A percentile compares a stretch with the other conserved stretches of the same genome.
These are phyloP conservation scores for Poronia punctata DNA, from an alignment of 495 filamentous ascomycete genomes.

Conservation along the genomic window DNA sequence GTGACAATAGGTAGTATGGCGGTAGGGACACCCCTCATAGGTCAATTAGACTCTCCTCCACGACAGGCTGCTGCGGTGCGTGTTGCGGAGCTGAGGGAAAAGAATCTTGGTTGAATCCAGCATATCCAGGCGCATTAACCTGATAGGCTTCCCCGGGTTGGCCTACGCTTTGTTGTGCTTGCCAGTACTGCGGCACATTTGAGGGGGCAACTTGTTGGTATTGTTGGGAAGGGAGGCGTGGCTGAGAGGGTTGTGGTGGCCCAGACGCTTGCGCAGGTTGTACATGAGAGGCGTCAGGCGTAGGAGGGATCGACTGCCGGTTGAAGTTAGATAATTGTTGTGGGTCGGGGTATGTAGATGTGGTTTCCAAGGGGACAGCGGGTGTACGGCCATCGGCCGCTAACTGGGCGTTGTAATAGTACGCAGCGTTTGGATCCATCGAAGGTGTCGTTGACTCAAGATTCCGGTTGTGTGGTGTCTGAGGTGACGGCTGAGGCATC, in stretches of 20 bases:
- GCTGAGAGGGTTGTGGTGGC: slow-evolving; percentile 15
- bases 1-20: too few species aligned
- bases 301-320: slow-evolving; percentile 34
- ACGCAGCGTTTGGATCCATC: slow-evolving; percentile 39
- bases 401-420: slow-evolving; percentile 39
- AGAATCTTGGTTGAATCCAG: slow-evolving; percentile 55
- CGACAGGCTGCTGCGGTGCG: slow-evolving; percentile 53
- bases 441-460: slow-evolving; percentile 28
- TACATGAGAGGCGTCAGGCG: slow-evolving; percentile 29
- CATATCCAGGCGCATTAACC: slow-evolving; percentile 34
- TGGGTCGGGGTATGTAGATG: slow-evolving; percentile 40
- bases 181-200: slow-evolving; percentile 35
- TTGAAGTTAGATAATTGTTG: slow-evolving; percentile 37
- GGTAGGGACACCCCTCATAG: slow-evolving; percentile 34
- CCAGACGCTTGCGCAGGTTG: slow-evolving; percentile 32
- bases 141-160: slow-evolving; percentile 40
- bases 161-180: slow-evolving; percentile 20
- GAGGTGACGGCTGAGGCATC: slow-evolving; percentile 24
- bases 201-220: slow-evolving; percentile 28
- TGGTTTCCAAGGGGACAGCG: slow-evolving; percentile 27
- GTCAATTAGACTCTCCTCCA: slow-evolving; percentile 93
- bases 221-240: slow-evolving; percentile 18
- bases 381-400: slow-evolving; percentile 28
- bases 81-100: slow-evolving; percentile 59
- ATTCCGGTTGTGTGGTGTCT: slow-evolving; percentile 24